A percentile compares a stretch with the other conserved stretches of the same genome.
These are phyloP conservation scores for Fusarium liriodendri DNA, from an alignment of 2,329 filamentous ascomycete species.

Conservation along the genomic window DNA sequence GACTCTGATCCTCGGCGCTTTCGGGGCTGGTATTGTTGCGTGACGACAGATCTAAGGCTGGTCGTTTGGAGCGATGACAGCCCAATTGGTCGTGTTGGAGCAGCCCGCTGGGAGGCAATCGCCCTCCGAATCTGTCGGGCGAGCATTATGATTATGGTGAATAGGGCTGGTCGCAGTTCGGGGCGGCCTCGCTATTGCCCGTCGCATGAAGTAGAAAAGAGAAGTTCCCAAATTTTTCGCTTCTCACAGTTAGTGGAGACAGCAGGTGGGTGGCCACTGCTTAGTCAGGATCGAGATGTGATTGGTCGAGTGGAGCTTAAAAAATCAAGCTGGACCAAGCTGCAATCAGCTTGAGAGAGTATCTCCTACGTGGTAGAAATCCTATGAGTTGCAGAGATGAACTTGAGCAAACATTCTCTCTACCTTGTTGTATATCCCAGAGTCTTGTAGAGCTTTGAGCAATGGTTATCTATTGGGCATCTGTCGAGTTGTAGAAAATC, in stretches of 20 bases:
- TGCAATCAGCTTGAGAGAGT: not conserved
- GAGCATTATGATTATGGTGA: constrained; percentile 47
- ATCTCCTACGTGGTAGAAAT: not conserved
- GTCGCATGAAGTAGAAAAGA: constrained; percentile 38
- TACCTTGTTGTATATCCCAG: not conserved
- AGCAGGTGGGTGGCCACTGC: not conserved
- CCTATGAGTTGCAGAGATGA: not conserved
- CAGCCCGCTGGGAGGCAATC: constrained; percentile 39
- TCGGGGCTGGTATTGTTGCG: constrained; percentile 46
- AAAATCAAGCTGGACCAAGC: not conserved
- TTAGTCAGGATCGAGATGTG: not conserved
- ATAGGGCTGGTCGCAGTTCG: not conserved
- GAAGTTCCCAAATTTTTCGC: constrained; percentile 45
- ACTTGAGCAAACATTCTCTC: not conserved
- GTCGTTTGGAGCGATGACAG: constrained; percentile 22
- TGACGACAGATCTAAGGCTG: constrained; percentile 40
- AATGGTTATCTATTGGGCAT: not conserved
- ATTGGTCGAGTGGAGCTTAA: not conserved
- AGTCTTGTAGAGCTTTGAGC: not conserved
- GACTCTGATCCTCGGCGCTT: constrained; percentile 42
- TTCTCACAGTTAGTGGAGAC: not conserved
- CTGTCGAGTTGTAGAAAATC: not conserved
- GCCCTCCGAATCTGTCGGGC: constrained; percentile 48
- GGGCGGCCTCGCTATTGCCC: constrained; percentile 20
- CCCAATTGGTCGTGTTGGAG: constrained; percentile 30